Base-by-base conservation (phyloP, 257 asterid species). In the Solanum neorickii region DNA sequence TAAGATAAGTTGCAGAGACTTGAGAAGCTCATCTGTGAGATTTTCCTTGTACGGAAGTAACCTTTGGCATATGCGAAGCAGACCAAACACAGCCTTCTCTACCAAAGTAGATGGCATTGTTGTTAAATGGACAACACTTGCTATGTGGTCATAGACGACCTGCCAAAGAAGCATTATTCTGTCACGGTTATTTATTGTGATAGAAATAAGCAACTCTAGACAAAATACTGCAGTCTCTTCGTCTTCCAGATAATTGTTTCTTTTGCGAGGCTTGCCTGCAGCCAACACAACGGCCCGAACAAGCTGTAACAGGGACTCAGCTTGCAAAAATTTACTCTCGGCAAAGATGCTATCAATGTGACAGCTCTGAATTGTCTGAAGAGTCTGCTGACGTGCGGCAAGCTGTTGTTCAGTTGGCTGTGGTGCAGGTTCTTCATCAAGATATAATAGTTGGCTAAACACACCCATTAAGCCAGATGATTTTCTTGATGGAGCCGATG, bases 31-130 rank as follows among this genome's bases (percentile, higher is more conserved):
- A 35, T 96, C 99, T 1, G 98, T 92, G 46, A 96, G 91, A 91
- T 94, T 94, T 89, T 96, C 98, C 88, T 95, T 95, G 92, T 96
- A 96, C 25, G 99, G 99, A 86, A 96, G 98, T 88, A 96, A 89
- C 21, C 98, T 93, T 89, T 94, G 98, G 91, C 98, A 95, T 87
- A 96, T 95, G 25, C 95, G 96, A 76, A 96, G 96, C 86, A 96
- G 98, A 75, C 99, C 98, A 88, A 96, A 96, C 59, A 95, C 94
- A 73, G 99, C 98, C 92, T 94, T 95, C 91, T 96, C 99, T 21
- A 96, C 98, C 29, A 96, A 93, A 66, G 96, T 89, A 90, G 97
- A 92, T 52, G 99, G 98, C 98, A 96, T 93, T 73, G 89, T 91
- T 56, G 95, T 94, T 72, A 98, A 93, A 77, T 94, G 97, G 88